Conservation (phyloP, 140 eudicot genomes). For the Bidens hawaiensis region DNA sequence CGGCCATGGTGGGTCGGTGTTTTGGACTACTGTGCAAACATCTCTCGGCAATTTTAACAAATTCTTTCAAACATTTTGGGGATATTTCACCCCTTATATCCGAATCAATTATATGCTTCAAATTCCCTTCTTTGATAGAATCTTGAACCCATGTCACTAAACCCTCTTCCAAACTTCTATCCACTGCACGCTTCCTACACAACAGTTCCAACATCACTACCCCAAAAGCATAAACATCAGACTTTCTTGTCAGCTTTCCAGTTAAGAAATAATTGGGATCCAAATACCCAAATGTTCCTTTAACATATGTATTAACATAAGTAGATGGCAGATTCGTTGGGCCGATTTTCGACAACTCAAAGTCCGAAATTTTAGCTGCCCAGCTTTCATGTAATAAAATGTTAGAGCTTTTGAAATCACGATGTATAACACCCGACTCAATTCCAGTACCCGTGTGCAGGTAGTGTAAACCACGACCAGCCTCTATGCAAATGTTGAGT, state of each 20-base stretch:
- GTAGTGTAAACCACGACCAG: slow-evolving; percentile 32
- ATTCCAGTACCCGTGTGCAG: slow-evolving; percentile 23
- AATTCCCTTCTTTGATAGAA: no score
- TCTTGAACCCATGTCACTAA: no score
- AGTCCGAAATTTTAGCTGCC: no score
- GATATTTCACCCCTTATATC: no score
- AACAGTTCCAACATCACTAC: no score
- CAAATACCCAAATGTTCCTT: no score
- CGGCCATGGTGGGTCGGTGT: no score
- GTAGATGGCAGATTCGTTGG: slow-evolving; percentile 19
- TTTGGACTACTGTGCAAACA: slow-evolving; percentile 20
- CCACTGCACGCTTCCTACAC: no score
- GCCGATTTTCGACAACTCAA: slow-evolving; percentile 27
- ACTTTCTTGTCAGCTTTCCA: slow-evolving; percentile 23
- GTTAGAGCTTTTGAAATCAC: slow-evolving; percentile 33
- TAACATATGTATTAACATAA: slow-evolving; percentile 12
- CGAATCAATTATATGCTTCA: no score
- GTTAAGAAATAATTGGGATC: slow-evolving; percentile 20
- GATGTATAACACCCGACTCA: slow-evolving; percentile 25
- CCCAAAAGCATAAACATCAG: no score
- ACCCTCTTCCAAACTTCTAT: no score
- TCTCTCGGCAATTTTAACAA: slow-evolving; percentile 7
- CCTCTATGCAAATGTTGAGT: slow-evolving; percentile 31
- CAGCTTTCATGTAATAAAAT: slow-evolving; percentile 26
- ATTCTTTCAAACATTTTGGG: slow-evolving; percentile 4